phyloP scores from a whole-genome alignment of 1,284 basidiomycete species.

The Erythrobasidium hasegawianum region DNA sequence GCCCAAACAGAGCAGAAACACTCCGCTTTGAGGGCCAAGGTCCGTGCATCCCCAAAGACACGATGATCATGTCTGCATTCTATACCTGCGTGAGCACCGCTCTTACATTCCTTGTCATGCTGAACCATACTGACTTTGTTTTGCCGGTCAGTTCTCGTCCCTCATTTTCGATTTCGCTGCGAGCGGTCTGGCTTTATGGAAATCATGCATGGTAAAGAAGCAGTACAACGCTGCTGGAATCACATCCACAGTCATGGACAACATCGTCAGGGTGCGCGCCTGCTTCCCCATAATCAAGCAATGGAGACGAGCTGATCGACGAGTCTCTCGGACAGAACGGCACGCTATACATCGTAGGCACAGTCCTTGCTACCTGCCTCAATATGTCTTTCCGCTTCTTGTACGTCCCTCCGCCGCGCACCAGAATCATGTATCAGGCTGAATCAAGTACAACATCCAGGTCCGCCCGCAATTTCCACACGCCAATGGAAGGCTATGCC shows the following conservation, averaged over 20 bases:
- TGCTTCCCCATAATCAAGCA: neutral
- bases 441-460: neutral
- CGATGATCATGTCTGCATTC: constrained; percentile 3
- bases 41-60: neutral
- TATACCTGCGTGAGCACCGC: constrained; percentile 1
- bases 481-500: neutral
- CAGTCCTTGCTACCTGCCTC: constrained; percentile 1
- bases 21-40: neutral
- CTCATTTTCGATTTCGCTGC: constrained; percentile 15
- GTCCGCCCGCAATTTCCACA: neutral
- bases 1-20: neutral
- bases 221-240: neutral
- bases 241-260: neutral
- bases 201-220: constrained; percentile 9
- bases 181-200: constrained; percentile 4
- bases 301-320: neutral
- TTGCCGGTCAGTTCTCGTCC: constrained; percentile 8
- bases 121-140: neutral
- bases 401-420: neutral
- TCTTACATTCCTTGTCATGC: neutral
- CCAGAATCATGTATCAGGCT: neutral
- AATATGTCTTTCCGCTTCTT: constrained; percentile 14
- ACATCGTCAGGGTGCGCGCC: constrained; percentile 4
- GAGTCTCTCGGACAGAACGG: neutral
- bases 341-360: constrained; percentile 7